Base-by-base conservation (phyloP, 139 green algal species). In the Choricystis sp. region DNA sequence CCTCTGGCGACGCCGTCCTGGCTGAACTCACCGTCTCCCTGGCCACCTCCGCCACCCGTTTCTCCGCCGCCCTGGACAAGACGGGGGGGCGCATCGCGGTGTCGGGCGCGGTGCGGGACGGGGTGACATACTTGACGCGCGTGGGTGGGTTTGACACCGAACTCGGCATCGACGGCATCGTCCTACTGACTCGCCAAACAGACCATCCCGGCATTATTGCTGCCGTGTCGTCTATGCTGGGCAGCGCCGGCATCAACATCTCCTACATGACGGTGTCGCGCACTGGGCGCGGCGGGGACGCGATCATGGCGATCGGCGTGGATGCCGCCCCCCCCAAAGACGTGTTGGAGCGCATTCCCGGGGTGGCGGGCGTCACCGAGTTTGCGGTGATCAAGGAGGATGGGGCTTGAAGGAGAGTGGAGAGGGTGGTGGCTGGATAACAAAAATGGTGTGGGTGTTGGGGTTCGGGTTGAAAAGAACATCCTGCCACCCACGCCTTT, bases 261-360 rank as follows among this genome's bases (percentile, higher is more conserved):
- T 86, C 71, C 61, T 97, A 89, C 86, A 97, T 97, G 91, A 94
- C 79, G 27, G 91, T 92, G 58, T 69, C 52, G 0, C 67, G 73
- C 2, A 66, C 55, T 22, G 64, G 58, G 9, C 64, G 64, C 24
- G 71, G 77, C 57, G 64, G 70, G 24, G 66, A 89, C 52, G 90
- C 90, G 23, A 85, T 97, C 62, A 96, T 97, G 90, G 91, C 87
- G 48, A 91, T 97, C 59, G 90, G 90, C 56, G 77, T 97, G 4
- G 90, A 97, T 73, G 69, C 74, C 20, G 59, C 76, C n/a, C 81
- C 81, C 27, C 24, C 56, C 23, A 24, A 61, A 0, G 73, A 75
- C 9, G 66, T 82, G 26, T 59, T 83, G 2, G 58, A 59, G 14
- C 62, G 72, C 48, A 72, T 86, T 24, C 57, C 49, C 2, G 26